Percentiles rank a stretch among this genome's conserved stretches.
Evolutionary conservation across 2,329 filamentous ascomycete genomes (phyloP).

Genomic region (Penicillium brevicompactum): DNA sequence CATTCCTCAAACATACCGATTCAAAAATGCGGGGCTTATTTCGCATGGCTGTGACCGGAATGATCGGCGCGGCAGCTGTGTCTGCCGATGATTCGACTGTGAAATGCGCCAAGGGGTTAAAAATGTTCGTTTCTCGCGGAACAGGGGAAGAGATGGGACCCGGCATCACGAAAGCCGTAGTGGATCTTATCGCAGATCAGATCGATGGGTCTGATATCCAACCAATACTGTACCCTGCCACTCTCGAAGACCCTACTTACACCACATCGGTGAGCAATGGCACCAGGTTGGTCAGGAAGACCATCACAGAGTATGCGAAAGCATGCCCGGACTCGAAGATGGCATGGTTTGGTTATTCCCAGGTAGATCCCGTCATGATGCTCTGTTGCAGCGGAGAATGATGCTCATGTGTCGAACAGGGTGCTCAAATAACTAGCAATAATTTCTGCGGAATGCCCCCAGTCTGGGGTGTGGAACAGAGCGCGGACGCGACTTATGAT

Average conservation of each 20-base stretch:
- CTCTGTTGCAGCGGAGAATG: not conserved
- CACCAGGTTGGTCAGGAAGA: not conserved
- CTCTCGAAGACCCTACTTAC: not conserved
- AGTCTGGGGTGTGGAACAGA: not conserved
- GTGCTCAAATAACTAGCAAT: conserved; percentile 1
- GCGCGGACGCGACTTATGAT: not conserved
- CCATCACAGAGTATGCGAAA: not conserved
- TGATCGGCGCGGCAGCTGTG: not conserved
- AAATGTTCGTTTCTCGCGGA: conserved; percentile 5
- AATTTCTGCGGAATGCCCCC: not conserved
- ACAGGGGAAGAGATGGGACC: not conserved
- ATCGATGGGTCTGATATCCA: not conserved
- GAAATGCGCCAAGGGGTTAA: not conserved
- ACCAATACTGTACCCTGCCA: not conserved
- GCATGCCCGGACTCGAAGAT: conserved; percentile 2
- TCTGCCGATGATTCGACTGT: not conserved
- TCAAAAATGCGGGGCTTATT: not conserved
- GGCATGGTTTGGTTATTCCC: not conserved
- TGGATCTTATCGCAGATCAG: not conserved
- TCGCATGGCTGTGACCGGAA: not conserved
- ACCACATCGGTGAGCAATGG: not conserved
- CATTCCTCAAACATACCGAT: not conserved
- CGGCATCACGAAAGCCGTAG: not conserved
- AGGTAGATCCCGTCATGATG: not conserved
- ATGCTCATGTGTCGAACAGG: not conserved